Percentiles rank a stretch among this genome's conserved stretches.
These are phyloP conservation scores for Colletotrichum caudatum DNA, from an alignment of 2,329 filamentous ascomycete genomes.

Conservation along the genomic window DNA sequence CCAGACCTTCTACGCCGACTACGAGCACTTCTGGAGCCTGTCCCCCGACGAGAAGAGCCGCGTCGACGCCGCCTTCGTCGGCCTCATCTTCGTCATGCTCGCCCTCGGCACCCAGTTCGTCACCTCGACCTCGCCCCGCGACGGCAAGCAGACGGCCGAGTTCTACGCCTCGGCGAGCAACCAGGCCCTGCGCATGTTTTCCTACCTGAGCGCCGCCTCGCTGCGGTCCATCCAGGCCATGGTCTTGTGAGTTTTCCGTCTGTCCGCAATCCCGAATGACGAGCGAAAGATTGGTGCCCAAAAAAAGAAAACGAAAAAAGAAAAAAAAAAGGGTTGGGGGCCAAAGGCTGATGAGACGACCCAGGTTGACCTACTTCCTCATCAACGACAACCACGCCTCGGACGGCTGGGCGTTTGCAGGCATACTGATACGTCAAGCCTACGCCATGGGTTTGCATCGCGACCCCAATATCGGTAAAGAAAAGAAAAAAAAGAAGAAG, in stretches of 20 bases:
- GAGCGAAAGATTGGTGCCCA: not conserved
- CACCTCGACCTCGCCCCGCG: slow-evolving; percentile 65
- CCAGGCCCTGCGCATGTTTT: slow-evolving; percentile 79
- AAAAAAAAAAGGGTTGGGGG: too few relatives aligned
- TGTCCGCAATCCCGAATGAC: too few relatives aligned
- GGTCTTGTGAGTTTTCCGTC: slow-evolving; percentile 65
- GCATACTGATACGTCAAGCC: slow-evolving; percentile 80
- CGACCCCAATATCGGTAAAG: slow-evolving; percentile 75
- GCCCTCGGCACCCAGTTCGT: slow-evolving; percentile 85
- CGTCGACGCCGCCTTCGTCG: slow-evolving; percentile 76
- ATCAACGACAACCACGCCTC: slow-evolving; percentile 89
- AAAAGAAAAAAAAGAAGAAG: too few relatives aligned
- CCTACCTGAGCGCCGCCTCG: slow-evolving; percentile 80
- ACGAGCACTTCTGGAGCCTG: slow-evolving; percentile 81
- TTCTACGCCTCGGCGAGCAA: slow-evolving; percentile 86
- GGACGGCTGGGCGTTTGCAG: slow-evolving; percentile 85
- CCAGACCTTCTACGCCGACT: slow-evolving; percentile 81
- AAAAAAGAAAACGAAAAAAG: not conserved
- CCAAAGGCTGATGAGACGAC: not conserved
- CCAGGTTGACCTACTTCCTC: slow-evolving; percentile 77
- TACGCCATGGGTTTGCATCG: slow-evolving; percentile 86
- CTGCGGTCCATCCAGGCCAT: slow-evolving; percentile 82
- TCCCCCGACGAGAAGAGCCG: slow-evolving; percentile 66
- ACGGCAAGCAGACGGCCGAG: slow-evolving; percentile 80
- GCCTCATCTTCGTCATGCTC: slow-evolving; percentile 81